Percentiles rank a stretch among this genome's conserved stretches.
Conservation (phyloP, 495 filamentous ascomycete genomes). For the Rusavskia elegans region DNA sequence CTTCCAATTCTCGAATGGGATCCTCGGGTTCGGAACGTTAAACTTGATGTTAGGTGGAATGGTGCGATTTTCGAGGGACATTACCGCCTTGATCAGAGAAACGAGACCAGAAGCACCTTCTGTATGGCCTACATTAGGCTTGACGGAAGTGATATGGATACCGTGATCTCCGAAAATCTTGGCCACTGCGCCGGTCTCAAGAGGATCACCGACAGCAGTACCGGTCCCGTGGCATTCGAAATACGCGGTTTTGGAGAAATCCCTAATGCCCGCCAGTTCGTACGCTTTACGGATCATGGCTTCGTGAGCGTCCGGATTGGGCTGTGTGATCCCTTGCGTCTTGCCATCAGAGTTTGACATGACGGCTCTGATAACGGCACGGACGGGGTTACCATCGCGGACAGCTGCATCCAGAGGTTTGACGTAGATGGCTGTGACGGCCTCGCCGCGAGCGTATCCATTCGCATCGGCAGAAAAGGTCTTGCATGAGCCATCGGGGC, state of each 20-base stretch:
- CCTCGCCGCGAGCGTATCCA: slow-evolving; percentile 52
- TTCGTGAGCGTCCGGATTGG: slow-evolving; percentile 13
- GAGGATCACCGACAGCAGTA: slow-evolving; percentile 1
- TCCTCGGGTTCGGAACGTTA: slow-evolving; percentile 14
- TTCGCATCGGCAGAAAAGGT: slow-evolving; percentile 46
- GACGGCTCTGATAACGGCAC: slow-evolving; percentile 23
- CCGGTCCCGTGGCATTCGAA: too few relatives aligned
- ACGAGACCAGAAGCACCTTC: slow-evolving; percentile 21
- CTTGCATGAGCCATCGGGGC: slow-evolving; percentile 25
- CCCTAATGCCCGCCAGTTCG: slow-evolving; percentile 10
- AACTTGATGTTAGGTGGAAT: slow-evolving; percentile 21
- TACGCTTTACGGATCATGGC: slow-evolving; percentile 22
- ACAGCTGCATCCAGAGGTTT: slow-evolving; percentile 23
- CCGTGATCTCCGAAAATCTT: background rate
- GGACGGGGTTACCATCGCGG: slow-evolving; percentile 17
- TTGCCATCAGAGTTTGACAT: slow-evolving; percentile 22
- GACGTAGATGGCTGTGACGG: slow-evolving; percentile 20
- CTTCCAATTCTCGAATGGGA: background rate
- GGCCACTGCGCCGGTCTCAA: background rate
- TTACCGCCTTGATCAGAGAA: slow-evolving; percentile 18
- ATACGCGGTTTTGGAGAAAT: slow-evolving; percentile 1
- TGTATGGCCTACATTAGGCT: slow-evolving; percentile 22
- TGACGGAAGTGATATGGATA: slow-evolving; percentile 1
- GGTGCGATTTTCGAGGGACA: slow-evolving; percentile 18
- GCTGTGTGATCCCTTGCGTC: slow-evolving; percentile 10